Evolutionary conservation across 1,284 basidiomycete species (phyloP).

Genomic region (Fomitopsis betulina): DNA sequence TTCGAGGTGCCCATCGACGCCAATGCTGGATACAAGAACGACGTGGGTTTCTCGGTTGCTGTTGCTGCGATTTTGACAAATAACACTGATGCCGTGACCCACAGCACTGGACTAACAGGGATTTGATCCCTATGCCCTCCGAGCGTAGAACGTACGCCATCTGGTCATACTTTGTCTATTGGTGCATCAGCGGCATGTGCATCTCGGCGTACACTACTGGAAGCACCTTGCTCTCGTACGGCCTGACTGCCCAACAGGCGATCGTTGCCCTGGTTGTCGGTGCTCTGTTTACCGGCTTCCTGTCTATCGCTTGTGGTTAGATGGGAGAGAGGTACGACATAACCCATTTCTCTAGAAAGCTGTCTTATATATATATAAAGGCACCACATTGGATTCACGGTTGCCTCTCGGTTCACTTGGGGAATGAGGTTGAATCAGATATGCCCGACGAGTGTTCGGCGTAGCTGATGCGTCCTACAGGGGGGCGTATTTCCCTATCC

Average conservation of each 20-base stretch:
- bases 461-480: neutral
- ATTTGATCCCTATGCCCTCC: slow-evolving; percentile 7
- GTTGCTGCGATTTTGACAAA: neutral
- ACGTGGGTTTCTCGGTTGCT: neutral
- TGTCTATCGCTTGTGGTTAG: slow-evolving; percentile 7
- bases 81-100: neutral
- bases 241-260: slow-evolving; percentile 5
- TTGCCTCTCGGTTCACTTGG: slow-evolving; percentile 7
- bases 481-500: slow-evolving; percentile 7
- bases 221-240: slow-evolving; percentile 6
- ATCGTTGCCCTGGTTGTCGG: slow-evolving; percentile 5
- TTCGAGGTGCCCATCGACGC: slow-evolving; percentile 8
- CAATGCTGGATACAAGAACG: slow-evolving; percentile 6
- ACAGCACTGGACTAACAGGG: slow-evolving; percentile 8
- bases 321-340: slow-evolving; percentile 5
- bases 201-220: slow-evolving; percentile 8
- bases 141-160: slow-evolving; percentile 7
- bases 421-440: slow-evolving; percentile 2
- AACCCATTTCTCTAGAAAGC: neutral
- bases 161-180: slow-evolving; percentile 8
- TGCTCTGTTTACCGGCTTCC: slow-evolving; percentile 1
- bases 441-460: too few species aligned
- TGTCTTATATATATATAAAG: neutral
- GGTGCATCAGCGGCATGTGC: slow-evolving; percentile 8
- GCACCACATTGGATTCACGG: slow-evolving; percentile 9